These are phyloP conservation scores for Jasminum sambac DNA, from an alignment of 257 asterid genomes.

Conservation along the genomic window DNA sequence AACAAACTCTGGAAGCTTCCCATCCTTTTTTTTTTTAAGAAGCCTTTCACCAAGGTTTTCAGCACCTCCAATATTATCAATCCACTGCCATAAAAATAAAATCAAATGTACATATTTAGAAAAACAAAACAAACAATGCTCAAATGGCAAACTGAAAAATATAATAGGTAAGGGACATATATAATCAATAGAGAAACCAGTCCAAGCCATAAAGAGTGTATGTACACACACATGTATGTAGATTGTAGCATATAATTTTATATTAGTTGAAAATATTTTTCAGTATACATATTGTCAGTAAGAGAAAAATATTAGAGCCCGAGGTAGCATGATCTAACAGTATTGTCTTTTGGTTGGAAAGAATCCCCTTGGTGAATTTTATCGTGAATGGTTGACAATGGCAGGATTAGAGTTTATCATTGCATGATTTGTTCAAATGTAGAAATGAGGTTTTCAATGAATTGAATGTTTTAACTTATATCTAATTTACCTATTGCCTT, in stretches of 20 bases:
- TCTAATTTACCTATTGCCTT: not conserved
- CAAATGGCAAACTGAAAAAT: not conserved
- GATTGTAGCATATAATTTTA: not conserved
- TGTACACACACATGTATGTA: too few relatives aligned
- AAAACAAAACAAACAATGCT: not conserved
- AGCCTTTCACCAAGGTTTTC: conserved; percentile 68
- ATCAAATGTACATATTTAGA: not conserved
- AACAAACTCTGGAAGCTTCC: conserved; percentile 71
- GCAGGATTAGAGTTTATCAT: not conserved
- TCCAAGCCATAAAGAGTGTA: not conserved
- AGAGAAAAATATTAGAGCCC: not conserved
- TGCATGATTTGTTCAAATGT: not conserved
- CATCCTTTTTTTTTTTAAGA: conserved; percentile 64
- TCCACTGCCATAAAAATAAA: conserved; percentile 52
- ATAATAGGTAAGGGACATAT: not conserved
- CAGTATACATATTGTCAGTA: not conserved
- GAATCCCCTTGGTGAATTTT: not conserved
- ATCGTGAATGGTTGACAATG: not conserved
- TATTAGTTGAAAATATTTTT: not conserved
- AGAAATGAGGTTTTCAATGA: not conserved
- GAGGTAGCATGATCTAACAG: not conserved
- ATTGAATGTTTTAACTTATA: not conserved
- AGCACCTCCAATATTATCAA: conserved; percentile 76
- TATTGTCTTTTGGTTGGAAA: not conserved
- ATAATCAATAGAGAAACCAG: not conserved